Evolutionary conservation across 164 flowering plant genomes (phyloP).

Genomic region (Vitis labrusca): DNA sequence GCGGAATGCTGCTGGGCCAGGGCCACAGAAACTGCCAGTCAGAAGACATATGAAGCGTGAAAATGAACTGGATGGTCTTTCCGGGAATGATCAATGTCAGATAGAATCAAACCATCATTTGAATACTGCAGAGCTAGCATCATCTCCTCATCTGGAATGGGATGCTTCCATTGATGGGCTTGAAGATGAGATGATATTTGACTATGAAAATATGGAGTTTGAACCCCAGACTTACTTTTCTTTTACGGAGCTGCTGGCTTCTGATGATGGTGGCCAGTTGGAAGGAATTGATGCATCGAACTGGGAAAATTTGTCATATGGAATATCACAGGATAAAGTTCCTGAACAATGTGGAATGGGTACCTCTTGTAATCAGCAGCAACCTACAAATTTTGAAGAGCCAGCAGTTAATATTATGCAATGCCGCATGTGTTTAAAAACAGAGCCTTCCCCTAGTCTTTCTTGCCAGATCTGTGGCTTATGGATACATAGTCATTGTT

Average conservation of each 20-base stretch:
- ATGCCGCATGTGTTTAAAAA: conserved; percentile 49
- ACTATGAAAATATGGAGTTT: conserved; percentile 64
- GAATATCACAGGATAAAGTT: conserved; percentile 13
- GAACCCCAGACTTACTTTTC: conserved; percentile 98
- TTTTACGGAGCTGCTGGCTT: conserved; percentile 64
- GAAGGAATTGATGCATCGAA: conserved; percentile 32
- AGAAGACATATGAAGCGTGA: conserved; percentile 68
- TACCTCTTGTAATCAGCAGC: conserved; percentile 15
- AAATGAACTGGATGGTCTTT: conserved; percentile 27
- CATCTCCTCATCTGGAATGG: conserved; percentile 41
- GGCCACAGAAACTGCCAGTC: conserved; percentile 64
- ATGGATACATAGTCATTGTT: conserved; percentile 65
- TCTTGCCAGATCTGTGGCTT: conserved; percentile 62
- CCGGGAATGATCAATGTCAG: conserved; percentile 9
- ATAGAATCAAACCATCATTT: conserved; percentile 18
- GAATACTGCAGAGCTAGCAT: conserved; percentile 15
- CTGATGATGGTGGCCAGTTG: conserved; percentile 50
- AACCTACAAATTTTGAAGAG: conserved; percentile 14
- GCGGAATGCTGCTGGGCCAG: conserved; percentile 31
- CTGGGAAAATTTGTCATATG: conserved; percentile 23
- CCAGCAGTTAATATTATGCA: conserved; percentile 12
- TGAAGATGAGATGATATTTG: conserved; percentile 34
- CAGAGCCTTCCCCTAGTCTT: conserved; percentile 63
- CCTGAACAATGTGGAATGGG: conserved; percentile 24
- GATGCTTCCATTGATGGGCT: conserved; percentile 29